Base-by-base conservation (phyloP, 1,139 yeast species). In the Spathaspora sp. region DNA sequence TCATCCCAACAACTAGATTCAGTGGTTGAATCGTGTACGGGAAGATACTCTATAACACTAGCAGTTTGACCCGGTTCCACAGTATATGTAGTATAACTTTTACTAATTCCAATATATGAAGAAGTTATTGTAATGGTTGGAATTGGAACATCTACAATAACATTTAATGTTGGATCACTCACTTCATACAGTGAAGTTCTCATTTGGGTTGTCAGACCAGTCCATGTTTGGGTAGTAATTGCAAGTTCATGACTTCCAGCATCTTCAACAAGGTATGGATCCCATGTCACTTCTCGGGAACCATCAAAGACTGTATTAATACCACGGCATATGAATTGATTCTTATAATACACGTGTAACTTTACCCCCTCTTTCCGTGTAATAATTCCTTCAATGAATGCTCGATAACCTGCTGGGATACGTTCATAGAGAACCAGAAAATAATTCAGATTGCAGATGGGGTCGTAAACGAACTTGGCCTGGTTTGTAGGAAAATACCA, bases 391-490 rank as follows among this genome's bases (percentile, higher is more conserved):
- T 58, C 65, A 36, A 68, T 48, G 48, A 56, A 68, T n/a, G 68
- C 67, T 34, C 70, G 55, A 49, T 55, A 65, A 4, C 71, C 72
- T 2, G 66, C 62, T 3, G 72, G 71, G 26, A 67, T 46, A 43
- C 60, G 57, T 1, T 37, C 13, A 48, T 59, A 67, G 7, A 43
- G 41, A 6, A 63, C 49, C 1, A 43, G 36, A 41, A 50, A 52
- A 0, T 47, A 42, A 4, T 39, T 34, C 1, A 53, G 9, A 7
- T 7, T 20, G 23, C 23, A 20, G 4, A 4, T 11, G 54, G 38
- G 55, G 69, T 64, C 1, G 53, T 16, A 10, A 48, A 47, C 1
- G 59, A 43, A 34, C 33, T 48, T 0, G 47, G 41, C 7, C 53
- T 41, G 9, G n/a, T 26, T 29, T 27, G 46, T 43, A n/a, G 69